Evolutionary conservation across 2,329 filamentous ascomycete genomes (phyloP), one percentile per base, ranked within the genome.

Genomic region (Westerdykella ornata): DNA sequence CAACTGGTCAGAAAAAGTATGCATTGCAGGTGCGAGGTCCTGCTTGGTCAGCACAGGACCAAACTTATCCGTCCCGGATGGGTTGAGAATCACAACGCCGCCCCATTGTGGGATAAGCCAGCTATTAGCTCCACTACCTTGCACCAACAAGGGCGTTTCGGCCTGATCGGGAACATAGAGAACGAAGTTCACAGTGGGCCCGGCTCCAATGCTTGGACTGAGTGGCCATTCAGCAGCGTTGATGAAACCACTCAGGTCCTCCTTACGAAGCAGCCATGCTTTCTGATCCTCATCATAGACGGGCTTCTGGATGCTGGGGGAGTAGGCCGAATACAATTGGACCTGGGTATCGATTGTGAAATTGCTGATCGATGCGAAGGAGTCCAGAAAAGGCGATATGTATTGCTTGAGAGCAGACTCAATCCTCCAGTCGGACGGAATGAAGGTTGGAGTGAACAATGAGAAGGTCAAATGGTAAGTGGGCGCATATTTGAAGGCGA

Each of bases 81-180:
- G 69, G 52, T 84, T 84, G 38, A 94, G 72, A 29, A 87, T 82
- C 39, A 78, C 74, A 2, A 86, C 79, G 7, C 82, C 82, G 29
- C 92, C 92, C 92, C 92, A 98, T 69, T 98, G 92, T 0, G 92
- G 92, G 34, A 98, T 84, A 49, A 96, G 76, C 90, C 90, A 97
- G 29, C 88, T 88, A 8, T 82, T 88, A 6, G 73, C 77, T 26
- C 70, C 69, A 48, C 72, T 78, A 37, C 77, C 78, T 42, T 76
- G 74, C 35, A 84, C 72, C 6, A 77, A 52, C 26, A 84, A 67
- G 11, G 81, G 81, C 3, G 74, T 75, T 45, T 80, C 74, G 5
- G 68, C 68, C 44, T 84, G 78, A 43, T 86, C 81, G 5, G 89
- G 88, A 6, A 94, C 81, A 58, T 92, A 98, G 19, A 97, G 75